Evolutionary conservation across 2,329 filamentous ascomycete species (phyloP), one percentile per base, ranked within the genome.

Genomic region (Penicillium sp.): DNA sequence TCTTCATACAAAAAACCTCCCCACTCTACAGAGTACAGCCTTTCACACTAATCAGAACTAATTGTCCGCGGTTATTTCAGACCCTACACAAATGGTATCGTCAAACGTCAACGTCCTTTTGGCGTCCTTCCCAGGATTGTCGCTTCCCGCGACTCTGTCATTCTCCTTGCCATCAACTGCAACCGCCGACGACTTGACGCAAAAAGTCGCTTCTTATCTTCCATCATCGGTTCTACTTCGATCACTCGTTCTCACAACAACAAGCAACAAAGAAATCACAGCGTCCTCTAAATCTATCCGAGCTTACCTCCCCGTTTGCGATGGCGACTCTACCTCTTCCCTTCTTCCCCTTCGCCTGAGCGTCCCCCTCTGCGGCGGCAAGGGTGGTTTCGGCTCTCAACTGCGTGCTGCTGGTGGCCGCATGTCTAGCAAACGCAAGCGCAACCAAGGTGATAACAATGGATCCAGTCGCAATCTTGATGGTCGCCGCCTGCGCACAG

Each of bases 341-440:
- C 85, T 97, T 58, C 78, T 99, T 13, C 86, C 90, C 0, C 80
- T 99, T 3, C 88, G 90, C 46, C 82, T 99, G 27, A 86, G 84
- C 6, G 77, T 86, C 1, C 87, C 87, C 5, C 75, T 96, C 33
- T 88, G 86, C 60, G 93, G 95, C 75, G 95, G 95, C 67, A 99
- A 99, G 68, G 93, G 93, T 71, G 93, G 93, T 64, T 99, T 99
- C 68, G 93, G 93, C 46, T 97, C 92, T 1, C 95, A 99, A 70
- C 83, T 99, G 31, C 89, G 95, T 65, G 93, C 95, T 0, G 93
- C 93, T 3, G 93, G 95, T 66, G 93, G 95, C 34, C 92, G 95
- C 74, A 99, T 99, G 93, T 95, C 90, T 2, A 92, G 88, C n/a
- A 83, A 84, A 60, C 95, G 95, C 76, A 93, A 92, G 78, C 86